Conservation (phyloP, 2,329 filamentous ascomycete species). For the Fusarium fujikuroi region DNA sequence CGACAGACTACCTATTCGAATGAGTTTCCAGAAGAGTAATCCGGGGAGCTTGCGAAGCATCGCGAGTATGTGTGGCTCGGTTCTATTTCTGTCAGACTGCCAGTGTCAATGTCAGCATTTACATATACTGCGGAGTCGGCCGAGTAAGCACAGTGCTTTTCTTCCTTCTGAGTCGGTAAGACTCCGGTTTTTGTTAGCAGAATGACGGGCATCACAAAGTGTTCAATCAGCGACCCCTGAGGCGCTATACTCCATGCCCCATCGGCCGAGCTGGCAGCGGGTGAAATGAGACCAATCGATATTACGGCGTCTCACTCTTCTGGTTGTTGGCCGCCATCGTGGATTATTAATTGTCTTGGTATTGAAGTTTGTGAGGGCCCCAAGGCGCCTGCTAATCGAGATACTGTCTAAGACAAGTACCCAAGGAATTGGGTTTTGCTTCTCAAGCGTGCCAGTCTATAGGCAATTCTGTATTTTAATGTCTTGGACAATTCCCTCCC, state of each 20-base stretch:
- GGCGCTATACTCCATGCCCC: conserved; percentile 30
- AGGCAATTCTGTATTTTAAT: background rate
- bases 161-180: conserved; percentile 11
- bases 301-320: conserved; percentile 13
- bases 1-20: background rate
- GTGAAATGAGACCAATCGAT: conserved; percentile 29
- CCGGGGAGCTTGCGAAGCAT: background rate
- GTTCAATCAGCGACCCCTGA: conserved; percentile 31
- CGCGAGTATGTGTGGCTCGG: conserved; percentile 6
- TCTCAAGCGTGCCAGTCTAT: conserved; percentile 14
- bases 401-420: conserved; percentile 9
- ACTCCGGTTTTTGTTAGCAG: conserved; percentile 16
- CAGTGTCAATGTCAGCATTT: conserved; percentile 17
- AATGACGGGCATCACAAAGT: conserved; percentile 26
- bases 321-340: conserved; percentile 6
- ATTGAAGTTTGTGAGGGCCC: conserved; percentile 10
- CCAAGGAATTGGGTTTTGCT: conserved; percentile 19
- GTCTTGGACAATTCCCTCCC: conserved; percentile 13
- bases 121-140: conserved; percentile 30
- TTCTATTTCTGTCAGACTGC: conserved; percentile 5
- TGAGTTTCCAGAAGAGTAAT: background rate
- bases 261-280: conserved; percentile 37
- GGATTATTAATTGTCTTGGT: conserved; percentile 37
- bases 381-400: conserved; percentile 19
- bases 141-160: conserved; percentile 37